phyloP scores from a whole-genome alignment of 1,139 yeast genomes.

The Yamadazyma triangularis region DNA sequence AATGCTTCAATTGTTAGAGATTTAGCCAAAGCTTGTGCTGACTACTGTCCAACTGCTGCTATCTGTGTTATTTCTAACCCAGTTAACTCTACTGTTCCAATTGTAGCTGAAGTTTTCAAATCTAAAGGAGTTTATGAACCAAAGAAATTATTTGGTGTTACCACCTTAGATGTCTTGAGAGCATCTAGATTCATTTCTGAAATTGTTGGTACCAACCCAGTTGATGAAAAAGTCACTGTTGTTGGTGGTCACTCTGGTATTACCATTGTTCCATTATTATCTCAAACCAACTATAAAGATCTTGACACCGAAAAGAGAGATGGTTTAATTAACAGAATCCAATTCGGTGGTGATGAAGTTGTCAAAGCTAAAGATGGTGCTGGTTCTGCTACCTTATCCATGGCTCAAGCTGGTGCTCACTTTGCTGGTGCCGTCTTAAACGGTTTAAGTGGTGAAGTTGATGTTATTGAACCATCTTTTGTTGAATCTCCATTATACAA shows the following conservation, averaged over 20 bases:
- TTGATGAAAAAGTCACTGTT: conserved; percentile 67
- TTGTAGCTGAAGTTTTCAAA: conserved; percentile 82
- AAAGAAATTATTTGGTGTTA: conserved; percentile 82
- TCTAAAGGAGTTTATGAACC: conserved; percentile 74
- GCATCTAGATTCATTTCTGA: conserved; percentile 78
- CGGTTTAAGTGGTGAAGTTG: conserved; percentile 49
- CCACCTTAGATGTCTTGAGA: conserved; percentile 86
- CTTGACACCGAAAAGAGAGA: conserved; percentile 55
- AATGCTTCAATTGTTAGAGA: conserved; percentile 88
- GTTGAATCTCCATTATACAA: conserved; percentile 47
- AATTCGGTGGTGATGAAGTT: conserved; percentile 96
- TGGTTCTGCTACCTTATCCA: conserved; percentile 91
- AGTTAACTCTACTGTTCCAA: conserved; percentile 92
- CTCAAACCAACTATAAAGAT: conserved; percentile 52
- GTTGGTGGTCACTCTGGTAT: conserved; percentile 98
- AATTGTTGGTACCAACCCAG: conserved; percentile 52
- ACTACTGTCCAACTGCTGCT: conserved; percentile 68
- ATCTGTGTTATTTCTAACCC: conserved; percentile 87
- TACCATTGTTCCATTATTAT: conserved; percentile 85
- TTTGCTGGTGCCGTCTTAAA: conserved; percentile 60
- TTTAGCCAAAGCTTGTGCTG: conserved; percentile 77
- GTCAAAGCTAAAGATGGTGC: conserved; percentile 93
- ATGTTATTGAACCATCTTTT: conserved; percentile 47
- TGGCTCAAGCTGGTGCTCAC: conserved; percentile 95
- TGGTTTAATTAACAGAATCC: conserved; percentile 79